Percentiles rank a stretch among this genome's conserved stretches.
Evolutionary conservation across 306 rosid species (phyloP).

Genomic region (Fragaria nilgerrensis): DNA sequence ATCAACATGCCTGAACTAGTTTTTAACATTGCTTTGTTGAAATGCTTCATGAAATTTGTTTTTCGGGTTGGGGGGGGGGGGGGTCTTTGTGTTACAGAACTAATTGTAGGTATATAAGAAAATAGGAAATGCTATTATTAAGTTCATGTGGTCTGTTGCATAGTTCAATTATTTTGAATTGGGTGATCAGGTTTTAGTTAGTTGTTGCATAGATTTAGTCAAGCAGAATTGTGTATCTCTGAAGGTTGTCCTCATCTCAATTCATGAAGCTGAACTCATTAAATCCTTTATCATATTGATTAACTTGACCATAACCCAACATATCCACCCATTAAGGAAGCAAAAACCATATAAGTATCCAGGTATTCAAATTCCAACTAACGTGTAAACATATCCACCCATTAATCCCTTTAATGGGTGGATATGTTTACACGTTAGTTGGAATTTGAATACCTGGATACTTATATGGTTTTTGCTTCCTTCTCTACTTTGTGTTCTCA

Average conservation of each 20-base stretch:
- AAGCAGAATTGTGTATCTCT: slow-evolving; percentile 2
- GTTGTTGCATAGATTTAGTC: background rate
- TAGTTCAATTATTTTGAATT: background rate
- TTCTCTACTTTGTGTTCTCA: background rate
- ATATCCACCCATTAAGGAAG: background rate
- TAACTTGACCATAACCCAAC: background rate
- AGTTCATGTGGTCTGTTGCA: background rate
- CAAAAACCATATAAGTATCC: too few species aligned
- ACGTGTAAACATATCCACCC: background rate
- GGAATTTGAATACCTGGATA: background rate
- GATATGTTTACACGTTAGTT: background rate
- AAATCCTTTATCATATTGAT: background rate
- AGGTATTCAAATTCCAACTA: too few species aligned
- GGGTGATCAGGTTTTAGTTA: background rate
- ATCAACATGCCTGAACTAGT: background rate
- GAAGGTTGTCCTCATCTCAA: background rate
- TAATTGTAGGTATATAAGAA: background rate
- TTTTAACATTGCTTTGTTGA: background rate
- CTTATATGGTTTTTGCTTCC: background rate
- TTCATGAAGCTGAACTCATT: background rate
- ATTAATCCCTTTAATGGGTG: too few species aligned
- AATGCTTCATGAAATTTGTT: slow-evolving; percentile 4
- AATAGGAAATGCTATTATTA: background rate
- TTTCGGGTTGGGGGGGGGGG: background rate
- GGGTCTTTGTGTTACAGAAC: background rate